Evolutionary conservation across 192 early-diverging fungal species (phyloP).

Genomic region (Rhizophagus clarus): DNA sequence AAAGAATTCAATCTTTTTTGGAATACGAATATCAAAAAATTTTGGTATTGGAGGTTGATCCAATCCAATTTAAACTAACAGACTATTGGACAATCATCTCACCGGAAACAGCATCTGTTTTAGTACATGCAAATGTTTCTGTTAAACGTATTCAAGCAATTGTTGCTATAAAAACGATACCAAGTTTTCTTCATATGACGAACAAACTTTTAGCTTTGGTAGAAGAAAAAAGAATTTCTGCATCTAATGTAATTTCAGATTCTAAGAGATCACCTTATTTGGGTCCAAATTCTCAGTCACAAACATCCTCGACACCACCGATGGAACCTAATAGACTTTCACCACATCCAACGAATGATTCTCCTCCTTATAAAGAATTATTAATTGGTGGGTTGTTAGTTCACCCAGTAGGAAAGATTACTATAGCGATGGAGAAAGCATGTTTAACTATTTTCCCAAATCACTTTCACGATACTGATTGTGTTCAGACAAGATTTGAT

Average conservation of each 20-base stretch:
- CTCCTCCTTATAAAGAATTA: conserved; percentile 8
- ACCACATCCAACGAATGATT: background rate
- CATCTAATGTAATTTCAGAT: conserved; percentile 14
- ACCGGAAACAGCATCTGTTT: conserved; percentile 34
- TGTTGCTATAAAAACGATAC: conserved; percentile 54
- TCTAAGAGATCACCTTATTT: background rate
- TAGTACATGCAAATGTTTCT: conserved; percentile 34
- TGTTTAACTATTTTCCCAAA: conserved; percentile 46
- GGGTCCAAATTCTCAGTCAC: background rate
- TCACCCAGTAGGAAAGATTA: conserved; percentile 34
- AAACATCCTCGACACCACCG: too few species aligned
- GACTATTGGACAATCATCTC: conserved; percentile 52
- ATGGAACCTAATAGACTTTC: background rate
- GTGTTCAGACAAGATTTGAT: conserved; percentile 40
- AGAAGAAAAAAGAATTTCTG: conserved; percentile 53
- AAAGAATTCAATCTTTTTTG: conserved; percentile 56
- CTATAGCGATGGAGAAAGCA: conserved; percentile 28
- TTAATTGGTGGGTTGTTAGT: conserved; percentile 15
- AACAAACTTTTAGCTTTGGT: conserved; percentile 49
- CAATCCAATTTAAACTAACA: conserved; percentile 47
- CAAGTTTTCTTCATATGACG: conserved; percentile 55
- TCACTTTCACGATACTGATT: conserved; percentile 49
- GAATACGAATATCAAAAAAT: conserved; percentile 81
- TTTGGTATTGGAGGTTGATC: conserved; percentile 60
- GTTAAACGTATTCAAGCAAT: conserved; percentile 32